Evolutionary conservation across 2,329 filamentous ascomycete genomes (phyloP).

Genomic region (Epichloe scottii): DNA sequence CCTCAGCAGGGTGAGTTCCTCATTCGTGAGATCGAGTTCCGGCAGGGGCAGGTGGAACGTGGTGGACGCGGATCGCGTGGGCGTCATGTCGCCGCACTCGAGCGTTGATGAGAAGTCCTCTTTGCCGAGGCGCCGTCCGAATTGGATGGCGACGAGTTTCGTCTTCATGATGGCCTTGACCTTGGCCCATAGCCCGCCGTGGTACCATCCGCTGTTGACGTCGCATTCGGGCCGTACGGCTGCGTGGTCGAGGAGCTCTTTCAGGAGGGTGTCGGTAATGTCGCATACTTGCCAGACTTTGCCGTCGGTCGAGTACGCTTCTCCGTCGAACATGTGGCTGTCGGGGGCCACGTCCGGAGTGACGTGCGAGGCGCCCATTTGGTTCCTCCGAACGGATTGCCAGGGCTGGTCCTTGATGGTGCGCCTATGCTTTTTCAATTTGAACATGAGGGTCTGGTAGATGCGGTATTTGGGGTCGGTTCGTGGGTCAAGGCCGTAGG

Average conservation of each 20-base stretch:
- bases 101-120: constrained; percentile 24
- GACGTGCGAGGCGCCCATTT: constrained; percentile 26
- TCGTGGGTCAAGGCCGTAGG: constrained; percentile 77
- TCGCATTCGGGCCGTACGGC: constrained; percentile 48
- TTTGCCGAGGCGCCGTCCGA: constrained; percentile 35
- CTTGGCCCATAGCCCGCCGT: constrained; percentile 70
- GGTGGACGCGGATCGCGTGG: constrained; percentile 16
- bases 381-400: constrained; percentile 33
- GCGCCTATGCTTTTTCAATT: constrained; percentile 44
- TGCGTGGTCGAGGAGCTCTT: constrained; percentile 49
- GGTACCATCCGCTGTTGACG: constrained; percentile 68
- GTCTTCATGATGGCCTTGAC: constrained; percentile 78
- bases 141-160: constrained; percentile 61
- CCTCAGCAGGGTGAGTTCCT: constrained; percentile 22
- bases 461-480: constrained; percentile 60
- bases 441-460: constrained; percentile 86
- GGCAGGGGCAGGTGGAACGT: constrained; percentile 22
- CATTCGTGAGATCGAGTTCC: constrained; percentile 22
- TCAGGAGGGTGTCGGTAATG: constrained; percentile 67
- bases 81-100: constrained; percentile 22
- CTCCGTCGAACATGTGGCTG: constrained; percentile 75
- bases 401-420: constrained; percentile 34
- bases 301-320: constrained; percentile 61
- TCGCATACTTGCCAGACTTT: constrained; percentile 95
- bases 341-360: constrained; percentile 27